Evolutionary conservation across 768 basidiomycete genomes (phyloP), one percentile per base, ranked within the genome.

Genomic region (Rubroboletus pulcherrimus): DNA sequence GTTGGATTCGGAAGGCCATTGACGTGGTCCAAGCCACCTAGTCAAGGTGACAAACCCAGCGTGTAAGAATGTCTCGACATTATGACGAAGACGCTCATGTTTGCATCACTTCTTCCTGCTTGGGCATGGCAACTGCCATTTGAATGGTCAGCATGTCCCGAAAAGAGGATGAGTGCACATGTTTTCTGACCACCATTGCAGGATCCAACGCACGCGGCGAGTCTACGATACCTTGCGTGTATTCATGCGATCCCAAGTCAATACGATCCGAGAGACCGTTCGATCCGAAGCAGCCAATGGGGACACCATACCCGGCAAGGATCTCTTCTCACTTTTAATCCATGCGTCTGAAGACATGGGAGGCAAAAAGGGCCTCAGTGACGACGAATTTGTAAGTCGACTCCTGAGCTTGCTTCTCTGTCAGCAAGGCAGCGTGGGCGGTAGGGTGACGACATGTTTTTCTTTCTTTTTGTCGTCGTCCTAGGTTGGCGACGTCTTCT

Each of bases 401-500:
- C 11, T 9, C 6, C 26, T 17, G 10, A 7, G 0, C 9, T 30
- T 19, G 19, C 33, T n/a, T 3, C 15, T 17, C 14, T 46, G 41
- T 45, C 33, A 11, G 29, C 9, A 5, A 34, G 17, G 8, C 26
- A 10, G 40, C 15, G 9, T 33, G 26, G 10, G 9, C 35, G 9
- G 31, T 17, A n/a, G 15, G 9, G 3, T 33, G 38, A 39, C 9
- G 8, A 40, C 30, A 11, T 5, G 5, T 3, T 37, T 34, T 8
- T 5, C n/a, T n/a, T n/a, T n/a, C n/a, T n/a, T n/a, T n/a, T n/a
- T n/a, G n/a, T 31, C 43, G 2, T 31, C 12, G 7, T 9, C 11
- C 8, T 24, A 81, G 80, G 78, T 82, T 47, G 81, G 81, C 6
- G 80, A 82, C 48, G 66, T 80, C 0, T 82, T 75, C 57, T 57